Evolutionary conservation across 768 basidiomycete genomes (phyloP).

Genomic region (Mycena vulgaris): DNA sequence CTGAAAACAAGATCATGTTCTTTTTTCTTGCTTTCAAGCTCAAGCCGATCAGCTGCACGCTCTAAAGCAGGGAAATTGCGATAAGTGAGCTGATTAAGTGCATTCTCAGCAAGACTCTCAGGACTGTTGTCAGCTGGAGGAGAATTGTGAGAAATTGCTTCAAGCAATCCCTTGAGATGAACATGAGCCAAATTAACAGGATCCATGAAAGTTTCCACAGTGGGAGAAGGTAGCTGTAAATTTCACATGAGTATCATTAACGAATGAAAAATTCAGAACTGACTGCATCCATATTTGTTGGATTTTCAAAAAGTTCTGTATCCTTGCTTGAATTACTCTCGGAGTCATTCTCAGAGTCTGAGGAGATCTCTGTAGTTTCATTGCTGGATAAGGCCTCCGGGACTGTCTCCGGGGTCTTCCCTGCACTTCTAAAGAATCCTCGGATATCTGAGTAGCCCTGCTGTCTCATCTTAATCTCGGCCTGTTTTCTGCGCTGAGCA

Average conservation of each 20-base stretch:
- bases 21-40: slow-evolving; percentile 44
- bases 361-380: slow-evolving; percentile 1
- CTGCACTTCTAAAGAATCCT: not conserved
- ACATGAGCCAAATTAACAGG: slow-evolving; percentile 22
- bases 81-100: slow-evolving; percentile 24
- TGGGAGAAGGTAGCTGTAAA: too few relatives aligned
- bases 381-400: not conserved
- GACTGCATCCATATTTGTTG: not conserved
- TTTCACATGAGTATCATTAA: not conserved
- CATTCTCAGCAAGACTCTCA: slow-evolving; percentile 7
- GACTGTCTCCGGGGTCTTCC: not conserved
- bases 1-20: slow-evolving; percentile 49
- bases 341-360: not conserved
- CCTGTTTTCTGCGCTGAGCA: slow-evolving; percentile 4
- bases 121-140: not conserved
- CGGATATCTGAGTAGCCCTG: slow-evolving; percentile 1
- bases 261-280: not conserved
- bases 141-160: not conserved
- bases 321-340: not conserved
- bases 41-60: slow-evolving; percentile 16
- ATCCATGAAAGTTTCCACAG: slow-evolving; percentile 5
- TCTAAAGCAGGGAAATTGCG: slow-evolving; percentile 31
- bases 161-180: slow-evolving; percentile 16
- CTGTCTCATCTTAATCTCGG: slow-evolving; percentile 1
- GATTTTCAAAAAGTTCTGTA: not conserved